Percentiles rank a stretch among this genome's conserved stretches.
These are phyloP conservation scores for Ganoderma sinense DNA, from an alignment of 1,284 basidiomycete species.

Conservation along the genomic window DNA sequence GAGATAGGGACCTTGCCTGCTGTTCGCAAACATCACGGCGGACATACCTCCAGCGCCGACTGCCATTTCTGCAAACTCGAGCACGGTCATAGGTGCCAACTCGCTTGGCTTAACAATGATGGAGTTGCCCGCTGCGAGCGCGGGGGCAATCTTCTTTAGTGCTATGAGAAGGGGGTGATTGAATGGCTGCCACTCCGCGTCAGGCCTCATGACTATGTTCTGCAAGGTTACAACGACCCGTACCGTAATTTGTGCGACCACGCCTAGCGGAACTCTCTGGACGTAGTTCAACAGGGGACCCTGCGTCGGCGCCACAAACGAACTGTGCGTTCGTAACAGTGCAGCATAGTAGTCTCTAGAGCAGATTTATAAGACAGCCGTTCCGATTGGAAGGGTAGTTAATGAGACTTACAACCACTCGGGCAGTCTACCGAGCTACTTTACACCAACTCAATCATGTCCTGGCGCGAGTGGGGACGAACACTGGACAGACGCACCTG, in stretches of 20 bases:
- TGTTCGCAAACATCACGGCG: background rate
- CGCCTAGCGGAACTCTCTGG: conserved; percentile 79
- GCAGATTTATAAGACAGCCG: background rate
- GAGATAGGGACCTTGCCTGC: conserved; percentile 13
- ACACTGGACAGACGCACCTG: conserved; percentile 47
- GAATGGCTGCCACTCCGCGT: conserved; percentile 65
- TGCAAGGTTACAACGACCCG: conserved; percentile 19
- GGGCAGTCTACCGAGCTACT: conserved; percentile 64
- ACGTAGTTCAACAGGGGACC: conserved; percentile 83
- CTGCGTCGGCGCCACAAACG: conserved; percentile 78
- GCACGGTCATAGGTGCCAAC: conserved; percentile 80
- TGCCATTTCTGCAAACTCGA: conserved; percentile 76
- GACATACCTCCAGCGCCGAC: conserved; percentile 68
- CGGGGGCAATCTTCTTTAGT: conserved; percentile 86
- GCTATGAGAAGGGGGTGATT: conserved; percentile 87
- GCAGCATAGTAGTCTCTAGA: conserved; percentile 79
- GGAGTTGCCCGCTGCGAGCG: conserved; percentile 84
- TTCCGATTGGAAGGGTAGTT: background rate
- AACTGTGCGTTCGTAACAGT: conserved; percentile 71
- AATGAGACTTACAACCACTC: conserved; percentile 76
- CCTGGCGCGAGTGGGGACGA: too few relatives aligned
- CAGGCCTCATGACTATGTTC: background rate
- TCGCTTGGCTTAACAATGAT: conserved; percentile 80
- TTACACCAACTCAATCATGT: background rate
- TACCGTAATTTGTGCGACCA: conserved; percentile 85